Evolutionary conservation across 2,329 filamentous ascomycete genomes (phyloP).

Genomic region (Epichloe uncinata): DNA sequence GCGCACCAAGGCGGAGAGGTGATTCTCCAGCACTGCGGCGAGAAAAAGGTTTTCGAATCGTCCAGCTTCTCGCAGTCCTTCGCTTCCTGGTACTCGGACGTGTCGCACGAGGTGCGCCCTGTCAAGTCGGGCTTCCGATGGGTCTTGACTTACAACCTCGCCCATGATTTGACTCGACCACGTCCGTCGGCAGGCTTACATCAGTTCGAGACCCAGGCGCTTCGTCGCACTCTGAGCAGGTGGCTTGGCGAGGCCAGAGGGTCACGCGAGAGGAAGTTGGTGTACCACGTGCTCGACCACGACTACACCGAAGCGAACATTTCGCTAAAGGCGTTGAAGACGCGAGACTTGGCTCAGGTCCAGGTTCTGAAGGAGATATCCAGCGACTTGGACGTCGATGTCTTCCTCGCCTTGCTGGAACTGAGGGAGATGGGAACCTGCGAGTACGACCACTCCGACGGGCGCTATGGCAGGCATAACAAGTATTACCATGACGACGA

Average conservation of each 20-base stretch:
- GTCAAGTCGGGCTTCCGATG: constrained; percentile 34
- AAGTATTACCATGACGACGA: constrained; percentile 2
- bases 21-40: constrained; percentile 23
- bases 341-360: constrained; percentile 13
- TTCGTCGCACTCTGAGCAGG: constrained; percentile 12
- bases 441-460: constrained; percentile 2
- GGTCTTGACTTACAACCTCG: constrained; percentile 40
- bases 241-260: constrained; percentile 13
- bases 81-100: constrained; percentile 35
- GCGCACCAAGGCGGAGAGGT: constrained; percentile 33
- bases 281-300: constrained; percentile 21
- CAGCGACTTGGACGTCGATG: constrained; percentile 14
- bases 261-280: neutral
- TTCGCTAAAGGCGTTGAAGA: constrained; percentile 16
- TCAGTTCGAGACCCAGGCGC: neutral
- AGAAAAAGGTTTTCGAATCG: constrained; percentile 19
- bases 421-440: constrained; percentile 13
- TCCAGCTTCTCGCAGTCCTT: constrained; percentile 11
- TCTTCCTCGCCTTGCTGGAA: constrained; percentile 22
- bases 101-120: constrained; percentile 35
- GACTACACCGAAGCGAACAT: constrained; percentile 20
- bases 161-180: constrained; percentile 8
- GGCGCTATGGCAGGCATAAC: neutral
- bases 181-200: constrained; percentile 11
- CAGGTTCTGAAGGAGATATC: constrained; percentile 14